Evolutionary conservation across 2,329 filamentous ascomycete genomes (phyloP), one percentile per base, ranked within the genome.

Genomic region (Alternaria sp.): DNA sequence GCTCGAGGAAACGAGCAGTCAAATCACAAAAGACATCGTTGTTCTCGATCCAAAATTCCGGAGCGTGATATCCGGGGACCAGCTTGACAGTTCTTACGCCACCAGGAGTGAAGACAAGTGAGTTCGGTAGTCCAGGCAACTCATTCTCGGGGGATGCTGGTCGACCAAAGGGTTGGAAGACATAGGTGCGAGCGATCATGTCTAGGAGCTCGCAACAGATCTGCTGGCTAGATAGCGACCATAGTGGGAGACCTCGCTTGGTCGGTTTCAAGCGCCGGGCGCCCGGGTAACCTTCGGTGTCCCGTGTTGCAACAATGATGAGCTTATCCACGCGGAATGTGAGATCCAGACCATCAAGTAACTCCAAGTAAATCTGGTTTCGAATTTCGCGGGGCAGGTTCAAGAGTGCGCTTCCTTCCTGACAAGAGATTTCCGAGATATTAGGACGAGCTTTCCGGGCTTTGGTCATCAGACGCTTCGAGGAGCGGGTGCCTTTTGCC

Each of bases 371-470:
- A 1, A 59, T 12, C 1, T 33, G 47, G 21, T 59, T 37, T 30
- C 56, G 7, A 4, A 53, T 53, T 3, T 59, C 56, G 1, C 37
- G 37, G 0, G 47, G 56, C 0, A 59, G 20, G 1, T 21, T 33
- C 2, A 59, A 8, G 3, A 59, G 7, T 0, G 47, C 14, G 33
- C 20, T n/a, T 18, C n/a, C 18, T 1, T 50, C 11, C 10, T 53
- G 18, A 45, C 6, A 3, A 0, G 33, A 3, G 1, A 15, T 45
- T 0, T 1, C 2, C 9, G 47, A 33, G 26, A 51, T 0, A 2
- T 18, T 20, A 15, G 47, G 8, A 3, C 47, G 18, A 51, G 47
- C 26, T 15, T 25, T 9, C 10, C 4, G 7, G 15, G 14, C 14
- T 15, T 30, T 11, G 8, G 28, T 0, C 28, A 3, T 11, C 8